phyloP scores from a whole-genome alignment of 202 grass and related monocot species.

The Panicum virgatum region DNA sequence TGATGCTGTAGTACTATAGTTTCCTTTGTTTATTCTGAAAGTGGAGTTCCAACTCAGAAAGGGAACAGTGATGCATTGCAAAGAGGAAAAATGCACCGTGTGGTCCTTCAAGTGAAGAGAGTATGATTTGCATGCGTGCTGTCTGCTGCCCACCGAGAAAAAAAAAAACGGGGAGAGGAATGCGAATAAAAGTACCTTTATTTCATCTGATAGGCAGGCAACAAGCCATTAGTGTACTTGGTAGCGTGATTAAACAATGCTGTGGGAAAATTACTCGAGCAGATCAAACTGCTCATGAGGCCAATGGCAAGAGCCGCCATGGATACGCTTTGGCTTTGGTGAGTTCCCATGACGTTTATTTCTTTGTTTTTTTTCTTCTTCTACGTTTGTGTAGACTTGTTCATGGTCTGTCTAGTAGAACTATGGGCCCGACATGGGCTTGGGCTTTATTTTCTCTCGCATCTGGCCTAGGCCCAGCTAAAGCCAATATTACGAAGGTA shows the following conservation, averaged over 20 bases:
- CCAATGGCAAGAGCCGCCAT: constrained; percentile 41
- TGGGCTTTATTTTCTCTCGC: too few species aligned
- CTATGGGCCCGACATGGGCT: too few species aligned
- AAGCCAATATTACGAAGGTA: too few species aligned
- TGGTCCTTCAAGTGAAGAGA: constrained; percentile 46
- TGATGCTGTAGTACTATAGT: background rate
- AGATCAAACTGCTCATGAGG: constrained; percentile 44
- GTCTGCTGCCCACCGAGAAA: constrained; percentile 21
- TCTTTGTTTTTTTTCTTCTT: background rate
- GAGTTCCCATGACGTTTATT: constrained; percentile 35
- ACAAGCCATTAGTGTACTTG: background rate
- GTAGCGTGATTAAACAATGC: constrained; percentile 29
- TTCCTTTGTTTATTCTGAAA: constrained; percentile 21
- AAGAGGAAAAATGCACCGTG: constrained; percentile 11
- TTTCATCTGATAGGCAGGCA: constrained; percentile 17
- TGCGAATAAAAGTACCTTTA: constrained; percentile 20
- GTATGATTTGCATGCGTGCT: constrained; percentile 34
- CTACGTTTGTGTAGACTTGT: too few species aligned
- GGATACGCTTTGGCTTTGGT: constrained; percentile 43
- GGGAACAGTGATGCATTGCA: constrained; percentile 16
- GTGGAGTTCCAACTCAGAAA: constrained; percentile 53
- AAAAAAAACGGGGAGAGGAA: background rate
- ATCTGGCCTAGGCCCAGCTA: too few species aligned
- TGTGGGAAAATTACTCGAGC: constrained; percentile 42
- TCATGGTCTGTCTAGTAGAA: too few species aligned